Evolutionary conservation across 1,284 basidiomycete species (phyloP).

Genomic region (Moniliophthora roreri): DNA sequence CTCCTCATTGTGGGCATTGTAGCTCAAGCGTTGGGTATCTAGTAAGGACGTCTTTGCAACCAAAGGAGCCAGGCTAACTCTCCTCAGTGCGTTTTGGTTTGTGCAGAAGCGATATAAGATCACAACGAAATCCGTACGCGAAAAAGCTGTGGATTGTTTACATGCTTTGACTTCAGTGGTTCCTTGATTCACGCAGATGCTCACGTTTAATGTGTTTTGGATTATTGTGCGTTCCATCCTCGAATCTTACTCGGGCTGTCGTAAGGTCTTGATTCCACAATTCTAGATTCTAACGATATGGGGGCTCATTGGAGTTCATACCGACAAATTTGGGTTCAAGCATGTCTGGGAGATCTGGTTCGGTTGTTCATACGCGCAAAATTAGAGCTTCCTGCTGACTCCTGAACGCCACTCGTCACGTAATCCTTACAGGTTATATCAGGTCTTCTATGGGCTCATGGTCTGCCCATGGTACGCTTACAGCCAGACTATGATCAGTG

Average conservation of each 20-base stretch:
- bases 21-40: conserved; percentile 73
- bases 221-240: conserved; percentile 49
- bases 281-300: conserved; percentile 64
- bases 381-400: conserved; percentile 2
- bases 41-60: conserved; percentile 44
- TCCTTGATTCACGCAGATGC: conserved; percentile 47
- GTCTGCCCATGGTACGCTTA: conserved; percentile 87
- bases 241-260: not conserved
- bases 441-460: conserved; percentile 74
- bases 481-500: conserved; percentile 83
- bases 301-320: conserved; percentile 79
- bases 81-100: conserved; percentile 72
- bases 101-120: conserved; percentile 74
- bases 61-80: no score
- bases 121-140: conserved; percentile 66
- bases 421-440: conserved; percentile 51
- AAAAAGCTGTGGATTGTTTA: not conserved
- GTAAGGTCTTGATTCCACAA: not conserved
- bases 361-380: conserved; percentile 8
- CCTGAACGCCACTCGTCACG: not conserved
- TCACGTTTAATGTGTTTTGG: conserved; percentile 72
- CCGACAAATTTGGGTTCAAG: conserved; percentile 76
- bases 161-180: not conserved
- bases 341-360: conserved; percentile 82
- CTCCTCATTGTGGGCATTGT: conserved; percentile 78